These are phyloP conservation scores for Myriosclerotinia scirpicola DNA, from an alignment of 2,329 filamentous ascomycete genomes.

Conservation along the genomic window DNA sequence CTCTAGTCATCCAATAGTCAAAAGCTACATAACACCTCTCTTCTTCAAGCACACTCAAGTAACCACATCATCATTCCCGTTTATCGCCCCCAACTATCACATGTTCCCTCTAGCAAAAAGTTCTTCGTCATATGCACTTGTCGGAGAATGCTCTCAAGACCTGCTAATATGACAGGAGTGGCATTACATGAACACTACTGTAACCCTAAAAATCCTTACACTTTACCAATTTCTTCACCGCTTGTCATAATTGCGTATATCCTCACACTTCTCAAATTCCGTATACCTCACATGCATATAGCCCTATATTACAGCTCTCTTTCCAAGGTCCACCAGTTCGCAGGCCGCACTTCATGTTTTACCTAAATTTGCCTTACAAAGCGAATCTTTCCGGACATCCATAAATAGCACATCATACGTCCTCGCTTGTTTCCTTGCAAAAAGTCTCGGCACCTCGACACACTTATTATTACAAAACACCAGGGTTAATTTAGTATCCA, in stretches of 20 bases:
- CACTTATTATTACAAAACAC: background rate
- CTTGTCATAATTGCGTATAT: constrained; percentile 7
- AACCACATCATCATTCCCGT: constrained; percentile 6
- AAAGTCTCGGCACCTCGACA: background rate
- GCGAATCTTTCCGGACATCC: background rate
- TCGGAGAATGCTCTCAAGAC: background rate
- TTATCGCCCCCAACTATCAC: constrained; percentile 15
- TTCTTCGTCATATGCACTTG: background rate
- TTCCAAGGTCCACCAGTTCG: background rate
- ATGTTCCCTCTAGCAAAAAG: background rate
- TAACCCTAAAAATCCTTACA: background rate
- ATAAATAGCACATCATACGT: background rate
- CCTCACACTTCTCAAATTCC: background rate
- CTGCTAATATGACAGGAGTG: background rate
- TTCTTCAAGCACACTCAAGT: background rate
- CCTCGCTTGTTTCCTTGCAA: background rate
- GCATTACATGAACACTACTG: background rate
- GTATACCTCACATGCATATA: background rate
- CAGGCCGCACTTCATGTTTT: constrained; percentile 4
- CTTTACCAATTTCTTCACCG: background rate
- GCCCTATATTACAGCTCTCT: background rate
- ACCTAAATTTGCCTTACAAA: background rate
- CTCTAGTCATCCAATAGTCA: constrained; percentile 12
- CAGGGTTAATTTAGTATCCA: background rate
- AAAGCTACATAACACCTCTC: background rate